Evolutionary conservation across 2,329 filamentous ascomycete genomes (phyloP), one percentile per base, ranked within the genome.

Genomic region (Xylaria hypoxylon): DNA sequence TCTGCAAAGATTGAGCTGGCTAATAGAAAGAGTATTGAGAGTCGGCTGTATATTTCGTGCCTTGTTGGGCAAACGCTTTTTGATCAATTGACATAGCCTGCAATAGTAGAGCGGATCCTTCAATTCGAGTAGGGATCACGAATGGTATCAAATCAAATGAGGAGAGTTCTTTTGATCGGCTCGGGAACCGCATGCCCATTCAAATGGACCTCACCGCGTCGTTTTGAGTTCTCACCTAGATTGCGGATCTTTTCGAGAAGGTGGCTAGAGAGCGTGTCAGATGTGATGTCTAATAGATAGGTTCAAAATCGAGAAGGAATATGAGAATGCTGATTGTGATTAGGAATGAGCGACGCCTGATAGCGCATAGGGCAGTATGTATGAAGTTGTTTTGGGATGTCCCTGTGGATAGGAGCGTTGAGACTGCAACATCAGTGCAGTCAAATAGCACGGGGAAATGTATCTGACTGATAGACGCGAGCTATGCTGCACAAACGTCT

Each of bases 231-330:
- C 57, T 82, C 81, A 59, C 81, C 81, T 62, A 86, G 72, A 13
- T 75, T 78, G 65, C 83, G 84, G 65, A 88, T 82, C 67, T 86
- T 87, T 13, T 85, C 84, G 60, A 88, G 82, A n/a, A 88, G 78
- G 71, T 87, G 82, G 76, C 85, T 87, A 72, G 24, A 60, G 17
- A 42, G 52, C 3, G 58, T 68, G 65, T 71, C 61, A 71, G 68
- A 65, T 7, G 40, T 24, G 8, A 40, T 38, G 19, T n/a, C 26
- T 58, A 19, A 17, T 40, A 17, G 40, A 5, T 17, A 22, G 22
- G 26, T 24, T 31, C 8, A 33, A 53, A 26, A 5, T 17, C 1
- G 38, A 51, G 19, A 55, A 62, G n/a, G 15, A 31, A 51, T 2
- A 59, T 4, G n/a, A 28, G 19, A 33, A 40, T 50, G n/a, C 22